phyloP scores from a whole-genome alignment of 257 asterid genomes.

The Solanum boliviense region DNA sequence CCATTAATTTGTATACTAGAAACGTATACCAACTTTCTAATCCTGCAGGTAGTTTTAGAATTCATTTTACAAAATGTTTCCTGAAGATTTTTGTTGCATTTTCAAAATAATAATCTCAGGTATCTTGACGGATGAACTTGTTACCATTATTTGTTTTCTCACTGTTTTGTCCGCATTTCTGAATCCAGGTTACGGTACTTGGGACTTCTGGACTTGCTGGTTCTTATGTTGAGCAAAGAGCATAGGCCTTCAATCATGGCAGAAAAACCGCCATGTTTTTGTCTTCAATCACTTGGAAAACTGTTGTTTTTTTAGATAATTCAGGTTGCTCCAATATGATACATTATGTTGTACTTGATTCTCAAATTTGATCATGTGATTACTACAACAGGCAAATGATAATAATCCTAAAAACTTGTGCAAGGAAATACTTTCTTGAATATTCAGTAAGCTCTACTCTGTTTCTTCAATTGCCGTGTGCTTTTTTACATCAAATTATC shows the following conservation, averaged over 20 bases:
- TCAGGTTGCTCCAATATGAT: conserved; percentile 2
- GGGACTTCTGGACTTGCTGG: conserved; percentile 98
- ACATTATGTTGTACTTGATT: conserved; percentile 6
- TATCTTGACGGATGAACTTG: background rate
- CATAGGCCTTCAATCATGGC: conserved; percentile 22
- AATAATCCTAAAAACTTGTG: background rate
- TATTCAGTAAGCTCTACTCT: background rate
- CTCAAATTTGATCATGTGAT: background rate
- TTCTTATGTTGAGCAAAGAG: conserved; percentile 90
- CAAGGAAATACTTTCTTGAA: background rate
- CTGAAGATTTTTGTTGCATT: background rate
- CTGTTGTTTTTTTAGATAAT: background rate
- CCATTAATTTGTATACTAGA: background rate
- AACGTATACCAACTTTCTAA: background rate
- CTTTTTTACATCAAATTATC: background rate
- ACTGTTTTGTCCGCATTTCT: background rate
- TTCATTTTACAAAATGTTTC: background rate
- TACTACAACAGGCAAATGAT: background rate
- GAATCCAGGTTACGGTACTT: conserved; percentile 73
- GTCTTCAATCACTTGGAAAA: background rate
- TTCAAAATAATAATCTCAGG: background rate
- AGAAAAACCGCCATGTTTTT: background rate
- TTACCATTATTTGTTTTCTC: background rate
- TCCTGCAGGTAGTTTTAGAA: background rate
- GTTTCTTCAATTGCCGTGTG: background rate